Evolutionary conservation across 305 asterid species (phyloP).

Genomic region (Fraxinus dipetala): DNA sequence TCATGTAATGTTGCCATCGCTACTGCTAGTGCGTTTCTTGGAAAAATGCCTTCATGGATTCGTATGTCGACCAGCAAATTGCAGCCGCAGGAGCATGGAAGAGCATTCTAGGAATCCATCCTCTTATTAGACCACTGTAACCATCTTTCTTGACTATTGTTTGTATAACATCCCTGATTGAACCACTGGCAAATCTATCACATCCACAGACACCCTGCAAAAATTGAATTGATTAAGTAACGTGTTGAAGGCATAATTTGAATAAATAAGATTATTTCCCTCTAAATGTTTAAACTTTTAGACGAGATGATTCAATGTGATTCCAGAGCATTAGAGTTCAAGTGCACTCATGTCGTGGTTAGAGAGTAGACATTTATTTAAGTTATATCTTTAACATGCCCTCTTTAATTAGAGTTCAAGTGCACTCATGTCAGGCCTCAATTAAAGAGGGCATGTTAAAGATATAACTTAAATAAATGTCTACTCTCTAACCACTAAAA

Average conservation of each 20-base stretch:
- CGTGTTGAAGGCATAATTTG: background rate
- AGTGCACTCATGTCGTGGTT: background rate
- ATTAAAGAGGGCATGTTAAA: background rate
- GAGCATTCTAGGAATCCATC: conserved; percentile 32
- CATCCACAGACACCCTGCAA: conserved; percentile 32
- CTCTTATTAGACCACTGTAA: conserved; percentile 25
- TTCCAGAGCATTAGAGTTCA: background rate
- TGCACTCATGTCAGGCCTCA: background rate
- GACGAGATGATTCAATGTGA: background rate
- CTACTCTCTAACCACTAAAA: background rate
- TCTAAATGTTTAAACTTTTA: background rate
- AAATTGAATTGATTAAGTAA: background rate
- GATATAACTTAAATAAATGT: background rate
- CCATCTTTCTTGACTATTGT: conserved; percentile 29
- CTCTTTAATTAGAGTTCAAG: background rate
- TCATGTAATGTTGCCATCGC: background rate
- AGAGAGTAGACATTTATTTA: background rate
- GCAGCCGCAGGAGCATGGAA: conserved; percentile 40
- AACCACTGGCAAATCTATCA: conserved; percentile 28
- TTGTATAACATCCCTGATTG: conserved; percentile 24
- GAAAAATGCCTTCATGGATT: conserved; percentile 28
- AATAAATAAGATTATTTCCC: background rate
- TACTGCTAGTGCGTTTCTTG: conserved; percentile 7
- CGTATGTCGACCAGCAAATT: conserved; percentile 37
- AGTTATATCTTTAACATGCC: background rate